Evolutionary conservation across 2,329 filamentous ascomycete genomes (phyloP).

Genomic region (Tolypocladium tropicale): DNA sequence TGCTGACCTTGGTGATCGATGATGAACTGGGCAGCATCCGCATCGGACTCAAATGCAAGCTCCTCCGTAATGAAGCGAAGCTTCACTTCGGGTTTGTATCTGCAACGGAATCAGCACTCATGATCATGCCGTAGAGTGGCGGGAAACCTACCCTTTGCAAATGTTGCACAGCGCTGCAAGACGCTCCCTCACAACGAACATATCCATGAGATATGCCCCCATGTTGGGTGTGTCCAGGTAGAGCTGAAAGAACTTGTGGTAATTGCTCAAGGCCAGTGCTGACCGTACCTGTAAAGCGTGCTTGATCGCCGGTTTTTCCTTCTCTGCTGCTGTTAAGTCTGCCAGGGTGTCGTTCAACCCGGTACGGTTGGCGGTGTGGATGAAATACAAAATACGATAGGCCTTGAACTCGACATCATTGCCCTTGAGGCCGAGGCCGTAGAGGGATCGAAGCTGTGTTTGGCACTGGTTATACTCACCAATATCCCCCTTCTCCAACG

Average conservation of each 20-base stretch:
- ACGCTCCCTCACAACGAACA: conserved; percentile 93
- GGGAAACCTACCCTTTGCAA: conserved; percentile 74
- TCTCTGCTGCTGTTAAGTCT: conserved; percentile 98
- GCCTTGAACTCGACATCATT: conserved; percentile 95
- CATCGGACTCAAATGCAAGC: conserved; percentile 87
- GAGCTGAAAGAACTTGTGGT: conserved; percentile 94
- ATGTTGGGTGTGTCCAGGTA: conserved; percentile 93
- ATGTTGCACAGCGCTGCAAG: conserved; percentile 84
- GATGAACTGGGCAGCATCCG: conserved; percentile 84
- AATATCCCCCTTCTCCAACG: conserved; percentile 94
- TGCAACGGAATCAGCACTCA: conserved; percentile 40
- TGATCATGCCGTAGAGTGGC: neutral
- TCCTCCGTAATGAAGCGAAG: conserved; percentile 91
- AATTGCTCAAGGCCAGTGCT: conserved; percentile 85
- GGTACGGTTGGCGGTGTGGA: conserved; percentile 96
- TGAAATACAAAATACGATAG: conserved; percentile 99
- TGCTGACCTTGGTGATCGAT: conserved; percentile 67
- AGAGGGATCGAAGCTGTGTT: conserved; percentile 89
- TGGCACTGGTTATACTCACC: conserved; percentile 99
- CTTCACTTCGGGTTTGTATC: conserved; percentile 85
- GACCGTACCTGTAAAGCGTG: conserved; percentile 89
- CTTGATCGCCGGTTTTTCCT: conserved; percentile 71
- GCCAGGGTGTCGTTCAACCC: conserved; percentile 97
- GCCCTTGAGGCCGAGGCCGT: conserved; percentile 77
- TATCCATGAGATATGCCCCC: conserved; percentile 98